These are phyloP conservation scores for Musa balbisiana DNA, from an alignment of 202 grass and related monocot species.

Conservation along the genomic window DNA sequence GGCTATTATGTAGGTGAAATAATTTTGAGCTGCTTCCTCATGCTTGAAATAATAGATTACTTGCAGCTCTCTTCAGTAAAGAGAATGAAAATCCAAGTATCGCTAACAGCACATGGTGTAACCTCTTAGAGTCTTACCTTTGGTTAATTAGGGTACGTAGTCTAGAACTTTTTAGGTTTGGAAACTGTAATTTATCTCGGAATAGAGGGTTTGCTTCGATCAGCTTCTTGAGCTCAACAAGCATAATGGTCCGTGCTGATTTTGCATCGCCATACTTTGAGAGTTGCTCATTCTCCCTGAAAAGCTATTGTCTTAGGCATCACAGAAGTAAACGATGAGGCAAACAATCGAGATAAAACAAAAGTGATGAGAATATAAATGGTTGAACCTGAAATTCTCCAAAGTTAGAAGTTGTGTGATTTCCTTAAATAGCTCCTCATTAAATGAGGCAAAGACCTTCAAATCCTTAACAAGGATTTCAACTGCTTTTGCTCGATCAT, in stretches of 20 bases:
- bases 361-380: too few relatives aligned
- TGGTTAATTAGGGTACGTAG: constrained; percentile 91
- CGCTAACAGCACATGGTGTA: constrained; percentile 8
- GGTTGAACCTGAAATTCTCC: constrained; percentile 78
- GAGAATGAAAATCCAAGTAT: background rate
- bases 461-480: constrained; percentile 95
- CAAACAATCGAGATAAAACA: constrained; percentile 13
- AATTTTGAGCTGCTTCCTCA: constrained; percentile 2
- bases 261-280: constrained; percentile 99
- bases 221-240: constrained; percentile 92
- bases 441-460: constrained; percentile 96
- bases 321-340: background rate
- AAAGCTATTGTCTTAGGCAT: constrained; percentile 19
- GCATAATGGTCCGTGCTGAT: constrained; percentile 90
- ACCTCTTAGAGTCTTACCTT: constrained; percentile 44
- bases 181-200: constrained; percentile 89
- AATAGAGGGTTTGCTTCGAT: constrained; percentile 97
- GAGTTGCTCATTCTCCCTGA: constrained; percentile 93
- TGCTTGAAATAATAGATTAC: background rate
- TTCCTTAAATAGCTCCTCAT: constrained; percentile 93
- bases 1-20: background rate
- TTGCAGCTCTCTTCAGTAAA: background rate
- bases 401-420: constrained; percentile 88
- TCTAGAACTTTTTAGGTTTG: constrained; percentile 83
- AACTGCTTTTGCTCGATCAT: constrained; percentile 89